These are phyloP conservation scores for Basipetospora chlamydospora DNA, from an alignment of 2,329 filamentous ascomycete species.

Conservation along the genomic window DNA sequence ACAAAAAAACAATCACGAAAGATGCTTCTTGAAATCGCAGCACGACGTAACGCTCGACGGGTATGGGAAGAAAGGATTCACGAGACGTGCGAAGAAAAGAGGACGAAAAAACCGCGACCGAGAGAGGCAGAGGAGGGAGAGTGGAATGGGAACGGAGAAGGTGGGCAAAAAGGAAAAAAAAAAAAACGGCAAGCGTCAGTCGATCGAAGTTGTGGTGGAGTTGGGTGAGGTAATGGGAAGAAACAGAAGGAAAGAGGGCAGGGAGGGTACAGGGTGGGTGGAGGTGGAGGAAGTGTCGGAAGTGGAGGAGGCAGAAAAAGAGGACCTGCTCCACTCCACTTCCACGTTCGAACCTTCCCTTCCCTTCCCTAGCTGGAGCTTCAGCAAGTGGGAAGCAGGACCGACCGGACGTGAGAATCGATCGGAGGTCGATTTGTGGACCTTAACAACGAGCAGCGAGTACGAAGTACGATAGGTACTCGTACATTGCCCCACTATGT, in stretches of 20 bases:
- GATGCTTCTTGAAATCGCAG: conserved; percentile 22
- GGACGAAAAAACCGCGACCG: conserved; percentile 7
- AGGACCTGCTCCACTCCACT: too few relatives aligned
- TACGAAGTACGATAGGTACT: too few relatives aligned
- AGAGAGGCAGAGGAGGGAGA: conserved; percentile 7
- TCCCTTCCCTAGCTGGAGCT: too few relatives aligned
- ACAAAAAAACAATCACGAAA: conserved; percentile 16
- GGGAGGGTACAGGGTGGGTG: too few relatives aligned
- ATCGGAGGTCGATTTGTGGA: too few relatives aligned
- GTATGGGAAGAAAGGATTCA: conserved; percentile 5
- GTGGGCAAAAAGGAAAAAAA: conserved; percentile 11
- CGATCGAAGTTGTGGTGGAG: conserved; percentile 16
- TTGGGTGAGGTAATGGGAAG: conserved; percentile 31
- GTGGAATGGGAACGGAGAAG: conserved; percentile 12
- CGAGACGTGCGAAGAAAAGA: conserved; percentile 9
- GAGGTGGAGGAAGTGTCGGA: conserved; percentile 13
- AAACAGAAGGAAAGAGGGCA: conserved; percentile 17
- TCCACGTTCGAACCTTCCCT: too few relatives aligned
- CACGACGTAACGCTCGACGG: conserved; percentile 9
- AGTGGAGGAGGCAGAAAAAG: conserved; percentile 18
- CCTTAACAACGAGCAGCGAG: too few relatives aligned
- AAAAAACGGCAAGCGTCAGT: conserved; percentile 15
- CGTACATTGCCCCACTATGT: too few relatives aligned
- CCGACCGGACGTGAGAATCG: too few relatives aligned
- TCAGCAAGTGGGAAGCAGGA: too few relatives aligned